phyloP scores from a whole-genome alignment of 1,284 basidiomycete genomes.

The Caloboletus firmus region DNA sequence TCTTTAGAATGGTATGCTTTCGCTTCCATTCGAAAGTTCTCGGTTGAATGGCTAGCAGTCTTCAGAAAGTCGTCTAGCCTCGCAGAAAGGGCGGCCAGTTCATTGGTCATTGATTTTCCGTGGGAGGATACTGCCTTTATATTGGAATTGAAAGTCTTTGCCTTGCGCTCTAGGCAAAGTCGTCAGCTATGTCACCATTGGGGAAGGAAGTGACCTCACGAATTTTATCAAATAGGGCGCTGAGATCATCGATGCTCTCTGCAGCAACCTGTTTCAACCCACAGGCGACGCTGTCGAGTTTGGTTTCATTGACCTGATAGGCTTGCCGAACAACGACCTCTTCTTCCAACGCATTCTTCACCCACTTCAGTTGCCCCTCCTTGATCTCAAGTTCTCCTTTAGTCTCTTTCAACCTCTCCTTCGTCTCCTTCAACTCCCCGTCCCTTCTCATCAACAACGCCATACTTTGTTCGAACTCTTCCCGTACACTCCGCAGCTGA shows the following conservation, averaged over 20 bases:
- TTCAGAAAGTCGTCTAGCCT: slow-evolving; percentile 66
- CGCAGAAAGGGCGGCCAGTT: slow-evolving; percentile 53
- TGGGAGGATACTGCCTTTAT: slow-evolving; percentile 63
- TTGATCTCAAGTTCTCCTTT: slow-evolving; percentile 54
- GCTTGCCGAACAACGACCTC: slow-evolving; percentile 76
- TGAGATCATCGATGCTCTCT: slow-evolving; percentile 73
- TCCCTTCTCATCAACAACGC: slow-evolving; percentile 72
- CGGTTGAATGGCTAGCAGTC: slow-evolving; percentile 51
- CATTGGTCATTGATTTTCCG: slow-evolving; percentile 54
- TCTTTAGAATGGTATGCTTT: slow-evolving; percentile 59
- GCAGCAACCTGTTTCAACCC: slow-evolving; percentile 66
- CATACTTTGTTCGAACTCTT: slow-evolving; percentile 90
- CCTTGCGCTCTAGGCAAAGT: slow-evolving; percentile 65
- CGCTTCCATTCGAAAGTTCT: slow-evolving; percentile 55
- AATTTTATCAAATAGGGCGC: slow-evolving; percentile 79
- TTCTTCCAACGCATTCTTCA: slow-evolving; percentile 66
- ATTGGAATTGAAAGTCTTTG: slow-evolving; percentile 66
- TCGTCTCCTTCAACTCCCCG: slow-evolving; percentile 69
- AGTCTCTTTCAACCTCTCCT: slow-evolving; percentile 56
- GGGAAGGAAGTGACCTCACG: slow-evolving; percentile 47
- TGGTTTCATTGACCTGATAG: slow-evolving; percentile 73
- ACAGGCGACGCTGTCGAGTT: slow-evolving; percentile 69
- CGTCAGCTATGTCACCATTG: slow-evolving; percentile 11
- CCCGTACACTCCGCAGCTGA: slow-evolving; percentile 76
- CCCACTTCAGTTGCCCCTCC: slow-evolving; percentile 54